Evolutionary conservation across 768 basidiomycete species (phyloP).

Genomic region (Tricholoma terreum): DNA sequence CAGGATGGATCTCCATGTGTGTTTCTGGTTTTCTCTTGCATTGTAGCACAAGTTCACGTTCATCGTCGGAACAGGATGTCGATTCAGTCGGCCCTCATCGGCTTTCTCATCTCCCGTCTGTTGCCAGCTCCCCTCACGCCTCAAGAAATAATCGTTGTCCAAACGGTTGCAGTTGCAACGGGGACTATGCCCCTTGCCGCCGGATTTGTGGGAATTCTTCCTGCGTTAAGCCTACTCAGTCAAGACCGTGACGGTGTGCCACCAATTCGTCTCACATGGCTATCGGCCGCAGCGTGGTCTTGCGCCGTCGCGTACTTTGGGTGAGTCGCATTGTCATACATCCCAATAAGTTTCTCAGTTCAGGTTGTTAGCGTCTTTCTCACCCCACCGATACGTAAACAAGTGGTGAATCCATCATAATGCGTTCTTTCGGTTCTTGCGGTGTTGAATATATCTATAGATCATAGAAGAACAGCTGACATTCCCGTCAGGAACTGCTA

Average conservation of each 20-base stretch:
- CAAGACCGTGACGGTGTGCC: constrained; percentile 70
- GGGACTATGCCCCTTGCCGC: constrained; percentile 88
- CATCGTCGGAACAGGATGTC: constrained; percentile 71
- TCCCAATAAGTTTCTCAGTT: not conserved
- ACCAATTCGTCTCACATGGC: constrained; percentile 73
- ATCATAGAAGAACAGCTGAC: constrained; percentile 92
- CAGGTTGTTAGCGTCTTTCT: constrained; percentile 72
- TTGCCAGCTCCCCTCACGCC: constrained; percentile 75
- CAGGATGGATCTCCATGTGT: constrained; percentile 88
- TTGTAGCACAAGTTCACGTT: not conserved
- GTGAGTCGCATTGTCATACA: constrained; percentile 28
- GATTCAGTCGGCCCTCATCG: constrained; percentile 89
- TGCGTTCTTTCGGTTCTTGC: not conserved
- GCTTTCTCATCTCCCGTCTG: constrained; percentile 78
- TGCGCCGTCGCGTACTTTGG: constrained; percentile 93
- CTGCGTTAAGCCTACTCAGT: constrained; percentile 80
- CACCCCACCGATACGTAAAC: constrained; percentile 90
- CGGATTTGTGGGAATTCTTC: constrained; percentile 88
- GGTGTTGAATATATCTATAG: constrained; percentile 32
- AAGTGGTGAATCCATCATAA: constrained; percentile 62
- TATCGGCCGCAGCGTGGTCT: constrained; percentile 80
- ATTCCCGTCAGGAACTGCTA: constrained; percentile 95
- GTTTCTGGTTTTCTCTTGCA: constrained; percentile 17
- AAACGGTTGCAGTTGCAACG: constrained; percentile 94
- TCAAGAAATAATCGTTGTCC: constrained; percentile 90